A percentile compares a stretch with the other conserved stretches of the same genome.
Evolutionary conservation across 2,329 filamentous ascomycete genomes (phyloP).

Genomic region (Thermochaetoides dissita): DNA sequence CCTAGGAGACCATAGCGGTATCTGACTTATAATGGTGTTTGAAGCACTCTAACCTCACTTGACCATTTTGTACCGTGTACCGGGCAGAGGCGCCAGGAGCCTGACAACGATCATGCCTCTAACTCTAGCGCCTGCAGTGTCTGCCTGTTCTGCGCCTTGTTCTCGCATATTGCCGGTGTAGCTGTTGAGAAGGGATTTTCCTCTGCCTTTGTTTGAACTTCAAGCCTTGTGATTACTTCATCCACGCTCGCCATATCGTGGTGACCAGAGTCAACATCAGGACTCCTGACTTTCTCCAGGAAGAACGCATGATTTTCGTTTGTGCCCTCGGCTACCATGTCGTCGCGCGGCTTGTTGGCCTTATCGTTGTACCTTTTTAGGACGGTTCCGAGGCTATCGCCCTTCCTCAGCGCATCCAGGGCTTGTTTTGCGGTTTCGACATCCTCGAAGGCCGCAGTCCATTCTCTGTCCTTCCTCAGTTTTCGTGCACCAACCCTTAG

Average conservation of each 20-base stretch:
- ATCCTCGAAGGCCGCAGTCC: constrained; percentile 34
- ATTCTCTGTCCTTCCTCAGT: constrained; percentile 12
- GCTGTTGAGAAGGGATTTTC: constrained; percentile 9
- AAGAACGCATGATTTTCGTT: not conserved
- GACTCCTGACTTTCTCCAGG: not conserved
- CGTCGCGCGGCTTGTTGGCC: not conserved
- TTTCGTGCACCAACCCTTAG: constrained; percentile 18
- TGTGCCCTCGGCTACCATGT: too few relatives aligned
- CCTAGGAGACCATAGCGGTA: not conserved
- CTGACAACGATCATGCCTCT: not conserved
- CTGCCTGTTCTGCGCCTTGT: constrained; percentile 6
- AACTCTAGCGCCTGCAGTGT: not conserved
- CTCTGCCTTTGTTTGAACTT: not conserved
- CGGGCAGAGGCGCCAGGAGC: not conserved
- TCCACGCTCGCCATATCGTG: constrained; percentile 5
- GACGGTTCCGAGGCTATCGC: constrained; percentile 26
- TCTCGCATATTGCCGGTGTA: constrained; percentile 4
- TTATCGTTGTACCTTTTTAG: constrained; percentile 13
- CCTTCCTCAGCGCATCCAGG: constrained; percentile 30
- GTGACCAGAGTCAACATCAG: not conserved
- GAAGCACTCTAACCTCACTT: too few relatives aligned
- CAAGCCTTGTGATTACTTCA: not conserved
- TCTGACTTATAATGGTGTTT: not conserved
- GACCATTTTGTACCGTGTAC: not conserved
- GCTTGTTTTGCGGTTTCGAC: constrained; percentile 31